Percentiles rank a stretch among this genome's conserved stretches.
Conservation (phyloP, 2,329 filamentous ascomycete genomes). For the Paracorniculantispora psalliotae region DNA sequence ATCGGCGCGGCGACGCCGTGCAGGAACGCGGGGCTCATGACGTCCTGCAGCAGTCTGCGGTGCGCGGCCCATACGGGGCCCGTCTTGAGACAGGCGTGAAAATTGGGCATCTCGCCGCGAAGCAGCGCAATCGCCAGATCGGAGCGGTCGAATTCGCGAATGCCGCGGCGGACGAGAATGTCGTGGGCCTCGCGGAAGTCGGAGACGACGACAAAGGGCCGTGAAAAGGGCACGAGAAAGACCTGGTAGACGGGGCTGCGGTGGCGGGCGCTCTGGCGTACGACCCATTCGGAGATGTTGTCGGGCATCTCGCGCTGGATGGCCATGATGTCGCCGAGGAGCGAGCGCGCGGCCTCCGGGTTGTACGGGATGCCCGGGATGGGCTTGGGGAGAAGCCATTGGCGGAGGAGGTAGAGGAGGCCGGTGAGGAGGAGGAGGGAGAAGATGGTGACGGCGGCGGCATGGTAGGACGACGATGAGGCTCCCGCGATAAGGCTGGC, state of each 20-base stretch:
- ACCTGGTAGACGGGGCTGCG: slow-evolving; percentile 41
- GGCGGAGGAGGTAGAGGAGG: slow-evolving; percentile 11
- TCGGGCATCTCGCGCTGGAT: slow-evolving; percentile 8
- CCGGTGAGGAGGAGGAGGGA: background rate
- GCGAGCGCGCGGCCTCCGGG: slow-evolving; percentile 24
- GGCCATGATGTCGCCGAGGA: slow-evolving; percentile 38
- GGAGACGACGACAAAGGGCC: slow-evolving; percentile 39
- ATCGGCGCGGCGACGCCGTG: slow-evolving; percentile 24
- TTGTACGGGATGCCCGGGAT: slow-evolving; percentile 44
- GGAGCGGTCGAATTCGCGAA: slow-evolving; percentile 42
- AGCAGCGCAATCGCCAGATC: slow-evolving; percentile 28
- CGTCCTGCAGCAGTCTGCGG: slow-evolving; percentile 31
- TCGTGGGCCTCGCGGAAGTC: slow-evolving; percentile 39
- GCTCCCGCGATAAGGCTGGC: background rate
- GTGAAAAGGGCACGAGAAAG: slow-evolving; percentile 39
- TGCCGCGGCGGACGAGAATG: slow-evolving; percentile 36
- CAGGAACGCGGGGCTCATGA: slow-evolving; percentile 34
- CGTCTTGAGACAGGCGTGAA: slow-evolving; percentile 29
- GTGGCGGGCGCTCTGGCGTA: slow-evolving; percentile 26
- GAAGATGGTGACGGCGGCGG: background rate
- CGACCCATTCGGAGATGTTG: slow-evolving; percentile 20
- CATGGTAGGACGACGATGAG: background rate
- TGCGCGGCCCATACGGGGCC: slow-evolving; percentile 28
- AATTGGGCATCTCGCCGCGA: slow-evolving; percentile 26
- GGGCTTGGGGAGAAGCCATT: slow-evolving; percentile 33